These are phyloP conservation scores for Vigna unguiculata DNA, from an alignment of 306 rosid genomes.

Conservation along the genomic window DNA sequence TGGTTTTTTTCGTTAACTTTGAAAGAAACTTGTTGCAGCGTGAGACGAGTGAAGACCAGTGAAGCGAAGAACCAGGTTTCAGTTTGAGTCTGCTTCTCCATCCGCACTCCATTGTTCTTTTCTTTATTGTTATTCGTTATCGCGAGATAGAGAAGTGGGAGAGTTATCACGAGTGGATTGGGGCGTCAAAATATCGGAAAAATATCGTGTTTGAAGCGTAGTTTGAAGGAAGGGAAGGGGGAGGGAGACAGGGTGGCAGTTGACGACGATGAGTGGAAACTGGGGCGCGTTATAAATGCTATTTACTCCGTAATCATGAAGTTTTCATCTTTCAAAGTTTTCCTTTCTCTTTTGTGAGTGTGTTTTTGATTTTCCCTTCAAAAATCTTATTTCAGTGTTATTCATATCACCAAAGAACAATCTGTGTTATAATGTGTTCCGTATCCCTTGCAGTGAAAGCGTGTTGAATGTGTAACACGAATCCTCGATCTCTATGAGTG, in stretches of 20 bases:
- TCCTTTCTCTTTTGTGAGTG: neutral
- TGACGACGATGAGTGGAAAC: conserved; percentile 39
- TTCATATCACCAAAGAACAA: too few relatives aligned
- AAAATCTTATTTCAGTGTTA: neutral
- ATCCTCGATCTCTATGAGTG: too few relatives aligned
- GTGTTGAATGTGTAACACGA: too few relatives aligned
- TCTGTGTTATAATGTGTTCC: too few relatives aligned
- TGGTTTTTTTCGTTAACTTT: neutral
- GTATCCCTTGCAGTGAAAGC: too few relatives aligned
- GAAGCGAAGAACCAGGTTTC: conserved; percentile 8
- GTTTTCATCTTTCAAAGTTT: neutral
- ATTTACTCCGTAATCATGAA: conserved; percentile 43
- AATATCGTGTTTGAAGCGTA: conserved; percentile 41
- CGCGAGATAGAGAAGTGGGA: neutral
- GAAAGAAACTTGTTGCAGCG: neutral
- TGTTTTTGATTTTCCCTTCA: neutral
- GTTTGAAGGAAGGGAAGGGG: neutral
- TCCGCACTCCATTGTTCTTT: neutral
- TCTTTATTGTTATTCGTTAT: neutral
- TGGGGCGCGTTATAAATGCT: conserved; percentile 41
- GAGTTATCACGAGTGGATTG: neutral
- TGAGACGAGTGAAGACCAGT: neutral
- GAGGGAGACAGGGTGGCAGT: conserved; percentile 47
- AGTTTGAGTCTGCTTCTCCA: conserved; percentile 8
- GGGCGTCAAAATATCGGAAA: conserved; percentile 25